Evolutionary conservation across 495 filamentous ascomycete species (phyloP), one percentile per base, ranked within the genome.

Genomic region (Achaetomiella virescens): DNA sequence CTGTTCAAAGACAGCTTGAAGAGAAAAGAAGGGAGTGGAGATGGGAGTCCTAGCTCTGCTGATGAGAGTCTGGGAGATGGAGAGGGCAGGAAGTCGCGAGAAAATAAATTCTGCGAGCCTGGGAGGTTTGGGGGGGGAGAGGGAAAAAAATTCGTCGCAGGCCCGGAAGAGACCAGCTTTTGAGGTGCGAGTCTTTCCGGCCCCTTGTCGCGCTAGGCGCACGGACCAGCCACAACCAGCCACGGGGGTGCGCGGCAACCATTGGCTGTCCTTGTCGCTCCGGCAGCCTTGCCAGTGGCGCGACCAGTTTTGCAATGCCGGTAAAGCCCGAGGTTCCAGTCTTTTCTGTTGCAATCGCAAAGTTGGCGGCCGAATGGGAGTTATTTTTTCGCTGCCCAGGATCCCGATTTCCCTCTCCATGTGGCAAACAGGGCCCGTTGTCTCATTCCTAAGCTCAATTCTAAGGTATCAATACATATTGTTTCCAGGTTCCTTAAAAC

Each of bases 1-100:
- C 59, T 70, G 62, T 61, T 73, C 66, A 68, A 69, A 72, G 65
- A 69, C 70, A 75, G 72, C 74, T 69, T 72, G 68, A 68, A 73
- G 38, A 63, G 45, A 71, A 72, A 71, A 68, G 58, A 60, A 70
- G 27, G 66, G 71, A 74, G 71, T 76, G 75, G 73, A 76, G 73
- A 73, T 69, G 54, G 54, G 54, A 65, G 64, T 67, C 68, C 62
- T 65, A 66, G 61, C 66, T 69, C 66, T 71, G 50, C 54, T 47
- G 56, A 27, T 31, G 70, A 70, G 67, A 67, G 69, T 64, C 57
- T 59, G 62, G 63, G 51, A 57, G 61, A 63, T 49, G 55, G 52
- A 63, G 46, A 51, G 63, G 70, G 64, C 65, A 67, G 59, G 70
- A 62, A 62, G 68, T 68, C 67, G 63, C 49, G 61, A 63, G 63